Conservation (phyloP, 192 early-diverging fungal genomes). For the Phlyctochytrium bullatum region DNA sequence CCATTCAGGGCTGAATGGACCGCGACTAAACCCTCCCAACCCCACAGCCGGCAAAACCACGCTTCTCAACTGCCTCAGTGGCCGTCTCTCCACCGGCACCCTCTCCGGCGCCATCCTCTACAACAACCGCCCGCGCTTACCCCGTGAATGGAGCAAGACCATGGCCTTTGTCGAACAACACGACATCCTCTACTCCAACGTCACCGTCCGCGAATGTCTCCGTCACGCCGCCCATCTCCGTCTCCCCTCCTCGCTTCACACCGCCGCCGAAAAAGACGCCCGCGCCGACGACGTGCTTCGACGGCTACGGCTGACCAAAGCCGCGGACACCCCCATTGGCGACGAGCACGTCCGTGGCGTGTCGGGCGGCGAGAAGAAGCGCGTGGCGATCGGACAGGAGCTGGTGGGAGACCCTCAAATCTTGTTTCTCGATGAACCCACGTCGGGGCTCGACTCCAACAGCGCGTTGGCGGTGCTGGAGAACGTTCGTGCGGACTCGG, state of each 20-base stretch:
- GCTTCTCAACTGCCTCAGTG: conserved; percentile 30
- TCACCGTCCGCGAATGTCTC: conserved; percentile 69
- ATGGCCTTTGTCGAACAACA: conserved; percentile 37
- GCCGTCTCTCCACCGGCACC: conserved; percentile 26
- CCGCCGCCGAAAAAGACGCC: conserved; percentile 36
- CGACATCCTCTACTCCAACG: conserved; percentile 33
- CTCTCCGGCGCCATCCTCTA: conserved; percentile 24
- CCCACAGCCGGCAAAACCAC: conserved; percentile 40
- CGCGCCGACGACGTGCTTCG: conserved; percentile 61
- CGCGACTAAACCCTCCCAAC: background rate
- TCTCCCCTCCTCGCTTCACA: conserved; percentile 49
- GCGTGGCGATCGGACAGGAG: conserved; percentile 47
- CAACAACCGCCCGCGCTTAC: conserved; percentile 19
- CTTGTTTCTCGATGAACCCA: conserved; percentile 32
- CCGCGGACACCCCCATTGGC: conserved; percentile 50
- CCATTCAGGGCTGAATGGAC: background rate
- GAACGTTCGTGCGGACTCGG: conserved; percentile 54
- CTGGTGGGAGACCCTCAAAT: conserved; percentile 28
- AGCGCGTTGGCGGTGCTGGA: conserved; percentile 59
- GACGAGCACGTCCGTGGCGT: conserved; percentile 53
- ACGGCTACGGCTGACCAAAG: conserved; percentile 54
- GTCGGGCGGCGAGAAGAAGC: conserved; percentile 41
- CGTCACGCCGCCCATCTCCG: conserved; percentile 66
- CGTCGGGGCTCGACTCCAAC: conserved; percentile 58
- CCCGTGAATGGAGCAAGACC: conserved; percentile 17